These are phyloP conservation scores for Clausena lansium DNA, from an alignment of 345 rosid genomes.

Conservation along the genomic window DNA sequence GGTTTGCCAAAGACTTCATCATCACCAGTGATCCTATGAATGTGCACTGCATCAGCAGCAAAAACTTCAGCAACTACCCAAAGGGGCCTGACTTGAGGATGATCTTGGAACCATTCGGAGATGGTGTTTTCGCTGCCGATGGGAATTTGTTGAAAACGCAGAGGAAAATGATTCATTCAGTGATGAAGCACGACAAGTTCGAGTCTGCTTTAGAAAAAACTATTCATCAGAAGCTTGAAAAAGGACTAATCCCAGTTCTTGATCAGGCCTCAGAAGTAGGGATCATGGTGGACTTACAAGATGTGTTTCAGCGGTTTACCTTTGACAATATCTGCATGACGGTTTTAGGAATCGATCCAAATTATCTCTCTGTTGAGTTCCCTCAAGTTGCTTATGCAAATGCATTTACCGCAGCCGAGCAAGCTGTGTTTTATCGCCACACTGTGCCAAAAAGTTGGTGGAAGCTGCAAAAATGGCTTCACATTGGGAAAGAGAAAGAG, in stretches of 20 bases:
- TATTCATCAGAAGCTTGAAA: background rate
- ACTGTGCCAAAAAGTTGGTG: background rate
- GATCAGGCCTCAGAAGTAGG: background rate
- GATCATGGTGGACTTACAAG: slow-evolving; percentile 14
- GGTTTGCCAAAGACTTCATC: slow-evolving; percentile 15
- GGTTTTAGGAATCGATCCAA: slow-evolving; percentile 22
- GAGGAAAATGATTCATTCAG: slow-evolving; percentile 17
- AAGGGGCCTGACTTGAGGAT: slow-evolving; percentile 17
- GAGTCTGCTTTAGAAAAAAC: background rate
- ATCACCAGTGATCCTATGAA: slow-evolving; percentile 15
- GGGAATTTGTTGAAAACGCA: slow-evolving; percentile 16
- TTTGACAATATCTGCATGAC: slow-evolving; percentile 25
- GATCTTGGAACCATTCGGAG: slow-evolving; percentile 21
- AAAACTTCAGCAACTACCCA: slow-evolving; percentile 20
- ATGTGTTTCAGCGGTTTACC: slow-evolving; percentile 24
- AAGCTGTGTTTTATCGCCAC: background rate
- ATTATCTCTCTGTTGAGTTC: slow-evolving; percentile 17
- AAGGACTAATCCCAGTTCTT: slow-evolving; percentile 11
- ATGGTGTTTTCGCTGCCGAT: background rate
- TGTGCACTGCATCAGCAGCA: slow-evolving; percentile 13
- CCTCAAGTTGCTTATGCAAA: background rate
- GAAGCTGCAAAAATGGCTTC: background rate
- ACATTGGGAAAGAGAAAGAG: too few species aligned
- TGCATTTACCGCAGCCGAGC: too few species aligned
- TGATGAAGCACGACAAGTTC: slow-evolving; percentile 10